Evolutionary conservation across 768 basidiomycete genomes (phyloP), one percentile per base, ranked within the genome.

Genomic region (Rhodotorula babjevae): DNA sequence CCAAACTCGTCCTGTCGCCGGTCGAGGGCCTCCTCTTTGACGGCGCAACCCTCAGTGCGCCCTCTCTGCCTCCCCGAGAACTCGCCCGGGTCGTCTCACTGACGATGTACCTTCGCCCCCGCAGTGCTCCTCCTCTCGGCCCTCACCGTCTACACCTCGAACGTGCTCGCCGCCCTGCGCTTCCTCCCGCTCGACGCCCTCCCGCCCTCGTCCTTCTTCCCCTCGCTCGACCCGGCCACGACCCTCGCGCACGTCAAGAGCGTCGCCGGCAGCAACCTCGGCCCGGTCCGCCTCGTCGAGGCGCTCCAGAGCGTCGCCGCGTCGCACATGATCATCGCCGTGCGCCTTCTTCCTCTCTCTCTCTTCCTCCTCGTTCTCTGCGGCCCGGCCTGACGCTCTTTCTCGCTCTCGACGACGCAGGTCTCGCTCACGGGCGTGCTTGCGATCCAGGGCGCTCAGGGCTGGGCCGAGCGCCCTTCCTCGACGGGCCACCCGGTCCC

Each of bases 381-480:
- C 29, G 1, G 1, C 15, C 2, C 23, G 12, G 14, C 12, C 57
- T 16, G 9, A 61, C 52, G 16, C 50, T 23, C 18, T 3, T 19
- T 9, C 68, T 31, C 14, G 2, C 16, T 14, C 29, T 21, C 31
- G 14, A 5, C 14, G 14, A 46, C 21, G 36, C 66, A 74, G 73
- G 73, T 75, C 67, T 68, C 69, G 15, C 55, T 75, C 19, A 71
- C 74, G 23, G 74, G 74, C 14, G 74, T 75, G 25, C 58, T 75
- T 46, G 70, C 67, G n/a, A 59, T 75, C 2, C 74, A 75, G 60
- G 74, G 63, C 44, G 74, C 74, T 8, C 74, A 75, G 55, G 67
- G 69, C 27, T 75, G 40, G 46, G 69, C 74, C 31, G 73, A 74
- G 40, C 64, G 72, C 15, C 56, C 65, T 10, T 29, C 63, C 0